Conservation (phyloP, 1,139 yeast species). For the Candida sp. region DNA sequence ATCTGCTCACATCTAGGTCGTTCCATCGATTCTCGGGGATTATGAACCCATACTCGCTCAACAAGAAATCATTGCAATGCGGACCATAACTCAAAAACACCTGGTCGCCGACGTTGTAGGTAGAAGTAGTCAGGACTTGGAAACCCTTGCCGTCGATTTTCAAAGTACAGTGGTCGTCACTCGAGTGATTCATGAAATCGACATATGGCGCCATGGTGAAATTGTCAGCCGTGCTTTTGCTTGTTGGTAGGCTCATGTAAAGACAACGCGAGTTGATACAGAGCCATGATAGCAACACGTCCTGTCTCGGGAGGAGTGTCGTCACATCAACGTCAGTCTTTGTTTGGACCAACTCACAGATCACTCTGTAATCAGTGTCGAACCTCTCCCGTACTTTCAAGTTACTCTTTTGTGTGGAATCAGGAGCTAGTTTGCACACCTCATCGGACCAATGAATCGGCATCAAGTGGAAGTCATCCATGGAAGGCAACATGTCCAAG, state of each 20-base stretch:
- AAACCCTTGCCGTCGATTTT: conserved; percentile 54
- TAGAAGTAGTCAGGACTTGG: conserved; percentile 45
- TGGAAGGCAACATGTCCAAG: conserved; percentile 56
- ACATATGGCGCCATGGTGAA: conserved; percentile 93
- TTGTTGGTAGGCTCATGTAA: conserved; percentile 70
- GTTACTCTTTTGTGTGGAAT: conserved; percentile 35
- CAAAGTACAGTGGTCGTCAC: conserved; percentile 55
- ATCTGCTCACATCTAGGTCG: conserved; percentile 62
- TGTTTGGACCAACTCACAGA: conserved; percentile 24
- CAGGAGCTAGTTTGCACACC: conserved; percentile 43
- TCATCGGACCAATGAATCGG: conserved; percentile 57
- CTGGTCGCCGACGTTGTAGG: conserved; percentile 55
- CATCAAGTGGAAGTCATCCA: conserved; percentile 48
- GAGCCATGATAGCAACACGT: conserved; percentile 75
- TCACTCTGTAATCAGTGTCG: conserved; percentile 35
- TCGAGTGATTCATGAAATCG: conserved; percentile 83
- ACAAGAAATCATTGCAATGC: conserved; percentile 79
- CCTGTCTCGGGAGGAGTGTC: conserved; percentile 14
- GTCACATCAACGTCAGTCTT: conserved; percentile 14
- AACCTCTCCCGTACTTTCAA: conserved; percentile 41
- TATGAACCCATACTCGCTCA: conserved; percentile 88
- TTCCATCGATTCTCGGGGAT: conserved; percentile 68
- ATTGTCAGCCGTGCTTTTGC: conserved; percentile 56
- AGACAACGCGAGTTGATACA: conserved; percentile 92
- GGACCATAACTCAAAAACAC: conserved; percentile 83